A percentile compares a stretch with the other conserved stretches of the same genome.
phyloP scores from a whole-genome alignment of 2,329 filamentous ascomycete species.

The Chaetothyriales sp. region DNA sequence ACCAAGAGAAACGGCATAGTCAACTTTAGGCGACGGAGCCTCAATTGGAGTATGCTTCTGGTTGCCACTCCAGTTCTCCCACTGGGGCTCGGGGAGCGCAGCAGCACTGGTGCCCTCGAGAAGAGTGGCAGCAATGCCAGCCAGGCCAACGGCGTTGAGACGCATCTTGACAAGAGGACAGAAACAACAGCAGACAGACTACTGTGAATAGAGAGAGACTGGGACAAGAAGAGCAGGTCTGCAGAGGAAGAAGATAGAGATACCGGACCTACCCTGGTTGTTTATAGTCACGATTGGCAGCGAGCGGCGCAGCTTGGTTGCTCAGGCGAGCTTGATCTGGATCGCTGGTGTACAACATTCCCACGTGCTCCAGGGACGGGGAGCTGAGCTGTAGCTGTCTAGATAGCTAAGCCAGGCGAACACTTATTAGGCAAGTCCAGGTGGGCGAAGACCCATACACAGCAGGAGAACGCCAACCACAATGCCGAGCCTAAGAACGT shows the following conservation, averaged over 20 bases:
- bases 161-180: not conserved
- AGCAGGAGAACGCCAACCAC: not conserved
- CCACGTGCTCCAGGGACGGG: not conserved
- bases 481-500: not conserved
- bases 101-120: not conserved
- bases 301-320: not conserved
- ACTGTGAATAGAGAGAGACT: not conserved
- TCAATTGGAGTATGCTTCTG: not conserved
- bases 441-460: not conserved
- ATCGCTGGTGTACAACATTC: not conserved
- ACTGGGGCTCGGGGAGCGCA: not conserved
- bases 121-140: not conserved
- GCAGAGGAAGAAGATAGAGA: not conserved
- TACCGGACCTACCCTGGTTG: not conserved
- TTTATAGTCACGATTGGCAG: not conserved
- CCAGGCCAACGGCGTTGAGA: not conserved
- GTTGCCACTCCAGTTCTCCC: not conserved
- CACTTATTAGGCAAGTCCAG: not conserved
- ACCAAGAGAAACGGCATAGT: slow-evolving; percentile 39
- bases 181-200: not conserved
- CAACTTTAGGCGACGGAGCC: not conserved
- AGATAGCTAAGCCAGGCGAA: not conserved
- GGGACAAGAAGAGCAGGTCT: not conserved
- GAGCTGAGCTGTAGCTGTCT: not conserved
- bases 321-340: not conserved